Evolutionary conservation across 441 rosid genomes (phyloP).

Genomic region (Gossypium davidsonii): DNA sequence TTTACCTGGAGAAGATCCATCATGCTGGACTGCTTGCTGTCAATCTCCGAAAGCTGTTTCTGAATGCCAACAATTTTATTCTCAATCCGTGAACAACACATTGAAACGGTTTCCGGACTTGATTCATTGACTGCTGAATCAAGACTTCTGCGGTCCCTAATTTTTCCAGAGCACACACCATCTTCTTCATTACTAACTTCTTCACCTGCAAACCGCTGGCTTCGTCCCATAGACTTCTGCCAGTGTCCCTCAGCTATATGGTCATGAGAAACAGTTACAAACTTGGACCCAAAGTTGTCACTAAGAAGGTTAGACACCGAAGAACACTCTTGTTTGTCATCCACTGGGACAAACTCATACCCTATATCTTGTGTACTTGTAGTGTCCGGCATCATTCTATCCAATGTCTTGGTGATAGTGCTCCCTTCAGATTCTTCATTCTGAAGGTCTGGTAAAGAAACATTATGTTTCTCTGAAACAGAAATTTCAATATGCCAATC

Average conservation of each 20-base stretch:
- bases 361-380: constrained; percentile 35
- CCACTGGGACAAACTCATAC: constrained; percentile 48
- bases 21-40: constrained; percentile 59
- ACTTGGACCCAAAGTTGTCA: constrained; percentile 48
- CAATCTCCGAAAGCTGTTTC: constrained; percentile 73
- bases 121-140: constrained; percentile 65
- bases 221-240: constrained; percentile 34
- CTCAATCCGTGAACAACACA: constrained; percentile 55
- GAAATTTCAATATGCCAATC: constrained; percentile 79
- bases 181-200: constrained; percentile 39
- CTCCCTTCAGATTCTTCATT: constrained; percentile 84
- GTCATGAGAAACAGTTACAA: constrained; percentile 41
- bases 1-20: constrained; percentile 80
- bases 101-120: constrained; percentile 39
- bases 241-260: constrained; percentile 32
- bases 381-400: constrained; percentile 36
- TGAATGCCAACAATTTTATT: constrained; percentile 64
- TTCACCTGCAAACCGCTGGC: constrained; percentile 39
- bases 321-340: constrained; percentile 60
- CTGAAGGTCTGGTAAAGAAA: constrained; percentile 34
- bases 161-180: constrained; percentile 31
- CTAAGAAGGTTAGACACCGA: constrained; percentile 41
- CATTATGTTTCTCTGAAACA: constrained; percentile 40
- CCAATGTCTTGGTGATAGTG: constrained; percentile 54
- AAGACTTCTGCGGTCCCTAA: constrained; percentile 55